Evolutionary conservation across 2,329 filamentous ascomycete genomes (phyloP).

Genomic region (Diaporthe humulicola): DNA sequence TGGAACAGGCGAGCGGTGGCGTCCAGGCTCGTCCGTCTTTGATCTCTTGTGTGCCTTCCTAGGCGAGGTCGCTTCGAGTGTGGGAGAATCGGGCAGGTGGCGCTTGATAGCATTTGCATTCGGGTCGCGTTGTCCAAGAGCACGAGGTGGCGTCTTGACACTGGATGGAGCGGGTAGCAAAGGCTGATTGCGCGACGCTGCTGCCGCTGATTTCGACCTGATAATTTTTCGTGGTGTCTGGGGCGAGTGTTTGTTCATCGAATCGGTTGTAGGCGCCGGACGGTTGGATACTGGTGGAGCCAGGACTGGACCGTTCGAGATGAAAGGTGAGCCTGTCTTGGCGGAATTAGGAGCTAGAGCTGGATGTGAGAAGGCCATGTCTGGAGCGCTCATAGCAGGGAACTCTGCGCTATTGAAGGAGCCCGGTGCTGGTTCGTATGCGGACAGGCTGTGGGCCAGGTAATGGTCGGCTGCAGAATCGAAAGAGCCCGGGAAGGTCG

Average conservation of each 20-base stretch:
- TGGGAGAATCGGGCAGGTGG: constrained; percentile 36
- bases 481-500: constrained; percentile 36
- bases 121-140: constrained; percentile 36
- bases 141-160: constrained; percentile 35
- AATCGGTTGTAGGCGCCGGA: constrained; percentile 35
- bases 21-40: constrained; percentile 39
- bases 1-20: constrained; percentile 40
- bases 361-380: constrained; percentile 36
- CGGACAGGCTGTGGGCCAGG: constrained; percentile 21
- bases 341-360: constrained; percentile 32
- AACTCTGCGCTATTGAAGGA: constrained; percentile 34
- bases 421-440: constrained; percentile 26
- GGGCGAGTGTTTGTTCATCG: constrained; percentile 38
- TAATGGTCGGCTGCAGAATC: constrained; percentile 33
- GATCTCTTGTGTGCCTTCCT: constrained; percentile 38
- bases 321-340: constrained; percentile 37
- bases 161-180: constrained; percentile 37
- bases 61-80: constrained; percentile 37
- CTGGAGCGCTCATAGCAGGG: constrained; percentile 24
- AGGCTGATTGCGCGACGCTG: constrained; percentile 32
- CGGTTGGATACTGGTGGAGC: constrained; percentile 33
- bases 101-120: constrained; percentile 36
- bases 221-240: constrained; percentile 38
- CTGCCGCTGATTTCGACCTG: constrained; percentile 34
- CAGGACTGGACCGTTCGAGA: constrained; percentile 35